Base-by-base conservation (phyloP, 169 alveolate genomes). In the Eimeria brunetti region DNA sequence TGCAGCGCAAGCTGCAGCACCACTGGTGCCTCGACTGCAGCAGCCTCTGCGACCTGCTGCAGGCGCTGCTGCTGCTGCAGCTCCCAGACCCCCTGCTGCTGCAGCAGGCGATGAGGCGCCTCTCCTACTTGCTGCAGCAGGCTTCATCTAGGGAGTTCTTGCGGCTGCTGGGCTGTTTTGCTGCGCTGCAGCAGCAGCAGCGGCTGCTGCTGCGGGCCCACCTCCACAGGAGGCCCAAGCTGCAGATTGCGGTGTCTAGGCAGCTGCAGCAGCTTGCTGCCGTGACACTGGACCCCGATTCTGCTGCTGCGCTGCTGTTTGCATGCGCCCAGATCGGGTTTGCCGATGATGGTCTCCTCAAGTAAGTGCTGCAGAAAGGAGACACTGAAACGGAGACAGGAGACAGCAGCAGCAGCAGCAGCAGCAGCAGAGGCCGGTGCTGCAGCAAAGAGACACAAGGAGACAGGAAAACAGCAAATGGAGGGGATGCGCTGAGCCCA, bases 301-400 rank as follows among this genome's bases (percentile, higher is more conserved):
- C 76, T 20, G 30, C 91, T 33, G 91, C 91, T 9, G 91, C 91
- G 41, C 80, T 91, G 41, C 60, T 73, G 44, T 85, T 84, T 73
- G 94, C 96, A 3, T 94, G 94, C 89, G 89, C 94, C n/a, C 90
- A 71, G 49, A 58, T 94, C 6, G 96, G 96, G 20, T 69, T 85
- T 49, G 88, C 64, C 14, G 94, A 94, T 51, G 96, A 94, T 8
- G 81, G 75, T n/a, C 51, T 84, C 4, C 51, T 75, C 36, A 62
- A 89, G 96, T 93, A 38, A 24, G 92, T 11, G 30, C 20, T 0
- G 30, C 12, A 60, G 69, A 64, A n/a, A n/a, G 41, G 41, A 64
- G 75, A 64, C 75, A 64, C 18, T 1, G 11, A n/a, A 64, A 64
- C 0, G 16, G 41, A 8, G 75, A 1, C 36, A 7, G 75, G 41